Base-by-base conservation (phyloP, 257 asterid species). In the Plantago elongata region DNA sequence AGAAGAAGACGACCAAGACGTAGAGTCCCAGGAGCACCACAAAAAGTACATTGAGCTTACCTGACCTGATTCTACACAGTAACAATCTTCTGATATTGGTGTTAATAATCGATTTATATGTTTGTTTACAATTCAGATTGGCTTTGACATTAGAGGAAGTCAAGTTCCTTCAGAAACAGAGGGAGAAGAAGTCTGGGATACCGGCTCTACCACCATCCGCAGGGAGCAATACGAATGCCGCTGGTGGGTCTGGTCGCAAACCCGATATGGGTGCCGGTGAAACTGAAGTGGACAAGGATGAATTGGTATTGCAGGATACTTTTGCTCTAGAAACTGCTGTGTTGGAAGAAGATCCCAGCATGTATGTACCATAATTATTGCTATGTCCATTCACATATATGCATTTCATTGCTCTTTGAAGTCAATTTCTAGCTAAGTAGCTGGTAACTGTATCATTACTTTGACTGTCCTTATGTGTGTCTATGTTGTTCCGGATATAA, bases 311-410 rank as follows among this genome's bases (percentile, higher is more conserved):
- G 84, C 99, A 92, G 78, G 99, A 92, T 72, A 92, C 99, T 9
- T 92, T 92, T 79, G 99, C 99, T 68, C 97, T 84, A 77, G 99
- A 89, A 80, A 92, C 99, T 66, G 99, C 99, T 13, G 97, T 92
- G 48, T 77, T 92, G 95, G 96, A 73, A 15, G 99, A 92, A 79
- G 99, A 92, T 72, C 99, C 99, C 38, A 92, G 84, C 73, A 92
- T 92, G 98, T 87, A 82, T 61, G 70, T 64, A 12, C 59, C 43
- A 1, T 14, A 55, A 3, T 34, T 34, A 34, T 37, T 61, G 52
- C 57, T 48, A 9, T 7, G 10, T 42, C 15, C 17, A 7, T 9
- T 9, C 18, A 43, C 27, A 15, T 40, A 6, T 22, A 1, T 22
- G 3, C 40, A 3, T 4, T 34, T 1, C 40, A 34, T 34, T 34